Percentiles rank a stretch among this genome's conserved stretches.
Evolutionary conservation across 164 flowering plant genomes (phyloP).

Genomic region (Pachysandra terminalis): DNA sequence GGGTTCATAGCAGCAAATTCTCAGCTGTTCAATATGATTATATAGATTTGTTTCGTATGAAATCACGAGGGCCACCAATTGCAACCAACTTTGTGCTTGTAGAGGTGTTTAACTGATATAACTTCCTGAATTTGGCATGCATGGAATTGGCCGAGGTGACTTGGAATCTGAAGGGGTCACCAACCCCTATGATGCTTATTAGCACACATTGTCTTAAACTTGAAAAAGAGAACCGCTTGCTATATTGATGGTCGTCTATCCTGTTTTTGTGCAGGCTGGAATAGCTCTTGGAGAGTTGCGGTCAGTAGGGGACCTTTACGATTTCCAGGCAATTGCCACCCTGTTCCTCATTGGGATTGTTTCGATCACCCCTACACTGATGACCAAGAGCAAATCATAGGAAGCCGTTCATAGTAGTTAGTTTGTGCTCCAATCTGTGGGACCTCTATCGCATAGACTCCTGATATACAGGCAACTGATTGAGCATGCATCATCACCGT

Average conservation of each 20-base stretch:
- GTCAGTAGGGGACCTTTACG: constrained; percentile 82
- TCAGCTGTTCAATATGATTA: neutral
- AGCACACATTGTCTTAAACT: too few species aligned
- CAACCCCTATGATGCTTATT: too few species aligned
- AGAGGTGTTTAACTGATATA: neutral
- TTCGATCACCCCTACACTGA: constrained; percentile 72
- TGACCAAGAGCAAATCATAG: constrained; percentile 51
- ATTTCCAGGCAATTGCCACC: constrained; percentile 78
- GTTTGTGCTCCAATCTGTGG: too few species aligned
- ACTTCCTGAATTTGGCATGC: too few species aligned
- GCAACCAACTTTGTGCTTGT: neutral
- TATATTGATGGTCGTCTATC: too few species aligned
- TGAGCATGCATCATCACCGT: too few species aligned
- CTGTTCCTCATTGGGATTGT: constrained; percentile 79
- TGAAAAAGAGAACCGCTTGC: too few species aligned
- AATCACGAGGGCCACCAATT: neutral
- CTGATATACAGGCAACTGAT: too few species aligned
- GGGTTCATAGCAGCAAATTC: neutral
- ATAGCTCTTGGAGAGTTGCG: constrained; percentile 81
- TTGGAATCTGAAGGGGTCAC: too few species aligned
- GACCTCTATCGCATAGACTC: too few species aligned
- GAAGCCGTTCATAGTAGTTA: too few species aligned
- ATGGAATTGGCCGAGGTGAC: too few species aligned
- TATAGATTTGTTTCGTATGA: neutral
- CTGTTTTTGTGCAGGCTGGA: constrained; percentile 66